phyloP scores from a whole-genome alignment of 805 yeast genomes.

The Ogataea nakhonphanomensis region DNA sequence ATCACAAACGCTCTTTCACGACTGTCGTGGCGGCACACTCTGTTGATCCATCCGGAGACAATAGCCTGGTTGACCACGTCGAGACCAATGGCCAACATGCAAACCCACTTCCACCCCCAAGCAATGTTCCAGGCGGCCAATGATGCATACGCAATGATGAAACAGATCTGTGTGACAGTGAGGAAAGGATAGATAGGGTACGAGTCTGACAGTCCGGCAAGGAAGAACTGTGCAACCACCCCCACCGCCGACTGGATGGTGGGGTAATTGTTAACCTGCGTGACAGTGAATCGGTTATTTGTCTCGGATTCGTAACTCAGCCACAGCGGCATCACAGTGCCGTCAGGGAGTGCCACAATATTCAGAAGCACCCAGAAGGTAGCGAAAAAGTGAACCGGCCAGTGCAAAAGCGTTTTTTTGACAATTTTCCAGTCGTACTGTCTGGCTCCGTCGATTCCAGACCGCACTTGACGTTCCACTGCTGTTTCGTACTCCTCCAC shows the following conservation, averaged over 20 bases:
- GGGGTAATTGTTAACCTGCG: constrained; percentile 39
- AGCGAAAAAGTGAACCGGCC: constrained; percentile 57
- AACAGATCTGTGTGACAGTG: constrained; percentile 29
- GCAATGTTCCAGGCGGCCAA: constrained; percentile 42
- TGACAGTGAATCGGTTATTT: constrained; percentile 28
- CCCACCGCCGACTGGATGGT: constrained; percentile 40
- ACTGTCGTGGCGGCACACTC: constrained; percentile 45
- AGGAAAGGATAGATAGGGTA: constrained; percentile 37
- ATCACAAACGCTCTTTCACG: constrained; percentile 63
- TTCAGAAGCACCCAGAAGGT: constrained; percentile 44
- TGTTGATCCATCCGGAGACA: constrained; percentile 41
- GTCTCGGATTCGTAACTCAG: constrained; percentile 28
- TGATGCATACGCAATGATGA: constrained; percentile 37
- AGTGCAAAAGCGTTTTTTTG: constrained; percentile 46
- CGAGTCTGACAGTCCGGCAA: constrained; percentile 38
- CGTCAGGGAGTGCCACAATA: constrained; percentile 40
- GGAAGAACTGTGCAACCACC: constrained; percentile 37
- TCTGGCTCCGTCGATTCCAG: constrained; percentile 32
- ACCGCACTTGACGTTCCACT: constrained; percentile 37
- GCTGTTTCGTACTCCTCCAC: constrained; percentile 34
- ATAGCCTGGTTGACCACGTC: constrained; percentile 37
- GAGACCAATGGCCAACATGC: constrained; percentile 36
- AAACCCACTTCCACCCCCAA: constrained; percentile 38
- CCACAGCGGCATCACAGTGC: constrained; percentile 40
- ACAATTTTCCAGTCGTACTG: constrained; percentile 35